Evolutionary conservation across 176 grass and related monocot genomes (phyloP).

Genomic region (Eragrostis nindensis): DNA sequence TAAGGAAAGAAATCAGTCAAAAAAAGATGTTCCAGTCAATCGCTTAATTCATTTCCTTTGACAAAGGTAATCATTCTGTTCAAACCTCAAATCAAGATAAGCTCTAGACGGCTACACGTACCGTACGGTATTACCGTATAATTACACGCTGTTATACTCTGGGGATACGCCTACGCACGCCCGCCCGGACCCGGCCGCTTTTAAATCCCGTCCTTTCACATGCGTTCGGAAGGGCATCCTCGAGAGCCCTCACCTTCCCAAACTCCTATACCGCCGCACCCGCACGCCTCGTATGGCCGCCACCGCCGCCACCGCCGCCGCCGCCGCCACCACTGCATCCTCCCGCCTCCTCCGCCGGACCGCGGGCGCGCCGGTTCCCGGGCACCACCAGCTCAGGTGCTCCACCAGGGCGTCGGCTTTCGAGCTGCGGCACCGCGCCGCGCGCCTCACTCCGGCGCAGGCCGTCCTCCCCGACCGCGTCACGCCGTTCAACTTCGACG

Average conservation of each 20-base stretch:
- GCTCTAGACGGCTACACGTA: background rate
- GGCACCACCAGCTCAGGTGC: background rate
- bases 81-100: background rate
- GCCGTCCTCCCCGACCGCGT: conserved; percentile 15
- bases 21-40: background rate
- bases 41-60: background rate
- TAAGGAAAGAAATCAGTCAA: background rate
- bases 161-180: conserved; percentile 27
- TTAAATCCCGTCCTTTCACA: conserved; percentile 56
- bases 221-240: conserved; percentile 55
- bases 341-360: conserved; percentile 36
- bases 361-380: background rate
- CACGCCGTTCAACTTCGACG: conserved; percentile 41
- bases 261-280: conserved; percentile 11
- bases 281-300: conserved; percentile 36
- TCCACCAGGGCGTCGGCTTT: background rate
- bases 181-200: background rate
- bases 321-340: too few relatives aligned
- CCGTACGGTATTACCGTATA: background rate
- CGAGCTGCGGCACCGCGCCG: conserved; percentile 36
- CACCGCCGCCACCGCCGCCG: background rate
- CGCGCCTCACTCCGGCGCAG: background rate
- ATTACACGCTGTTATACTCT: background rate
- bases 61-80: background rate
- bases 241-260: conserved; percentile 41